phyloP scores from a whole-genome alignment of 2,329 filamentous ascomycete species.

The Iodosphaeria phyllophila region DNA sequence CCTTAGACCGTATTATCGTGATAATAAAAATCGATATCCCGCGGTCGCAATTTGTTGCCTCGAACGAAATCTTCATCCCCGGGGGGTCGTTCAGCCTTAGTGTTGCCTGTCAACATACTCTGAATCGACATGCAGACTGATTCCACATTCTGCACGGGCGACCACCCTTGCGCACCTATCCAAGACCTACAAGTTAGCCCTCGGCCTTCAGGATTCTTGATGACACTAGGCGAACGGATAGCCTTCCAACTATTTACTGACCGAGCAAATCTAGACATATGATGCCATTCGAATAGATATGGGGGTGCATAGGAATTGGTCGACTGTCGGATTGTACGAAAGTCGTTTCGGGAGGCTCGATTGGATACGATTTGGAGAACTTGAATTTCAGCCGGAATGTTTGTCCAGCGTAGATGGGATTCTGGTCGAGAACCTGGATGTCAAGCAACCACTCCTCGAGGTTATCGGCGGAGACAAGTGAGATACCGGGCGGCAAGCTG shows the following conservation, averaged over 20 bases:
- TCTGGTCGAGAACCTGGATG: constrained; percentile 74
- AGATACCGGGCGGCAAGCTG: constrained; percentile 49
- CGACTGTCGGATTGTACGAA: constrained; percentile 51
- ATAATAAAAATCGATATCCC: constrained; percentile 86
- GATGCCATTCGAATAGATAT: constrained; percentile 97
- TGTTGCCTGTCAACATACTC: constrained; percentile 94
- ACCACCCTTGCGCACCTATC: constrained; percentile 80
- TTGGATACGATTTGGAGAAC: constrained; percentile 74
- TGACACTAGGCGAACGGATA: too few relatives aligned
- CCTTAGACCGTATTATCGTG: constrained; percentile 64
- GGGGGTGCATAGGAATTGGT: constrained; percentile 81
- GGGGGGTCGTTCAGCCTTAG: constrained; percentile 72
- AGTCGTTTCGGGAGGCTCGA: constrained; percentile 88
- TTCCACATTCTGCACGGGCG: constrained; percentile 90
- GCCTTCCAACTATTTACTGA: too few relatives aligned
- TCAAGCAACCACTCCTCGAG: constrained; percentile 86
- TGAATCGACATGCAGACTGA: constrained; percentile 94
- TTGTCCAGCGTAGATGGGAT: constrained; percentile 70
- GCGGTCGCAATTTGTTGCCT: constrained; percentile 58
- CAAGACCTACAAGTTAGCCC: too few relatives aligned
- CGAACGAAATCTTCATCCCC: constrained; percentile 82
- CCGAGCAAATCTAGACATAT: constrained; percentile 92
- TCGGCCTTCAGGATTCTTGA: too few relatives aligned
- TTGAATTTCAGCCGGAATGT: constrained; percentile 73
- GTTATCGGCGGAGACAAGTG: constrained; percentile 62